These are phyloP conservation scores for barley (Hordeum vulgare) DNA, from an alignment of 176 grass and related monocot species.

Conservation along the genomic window DNA sequence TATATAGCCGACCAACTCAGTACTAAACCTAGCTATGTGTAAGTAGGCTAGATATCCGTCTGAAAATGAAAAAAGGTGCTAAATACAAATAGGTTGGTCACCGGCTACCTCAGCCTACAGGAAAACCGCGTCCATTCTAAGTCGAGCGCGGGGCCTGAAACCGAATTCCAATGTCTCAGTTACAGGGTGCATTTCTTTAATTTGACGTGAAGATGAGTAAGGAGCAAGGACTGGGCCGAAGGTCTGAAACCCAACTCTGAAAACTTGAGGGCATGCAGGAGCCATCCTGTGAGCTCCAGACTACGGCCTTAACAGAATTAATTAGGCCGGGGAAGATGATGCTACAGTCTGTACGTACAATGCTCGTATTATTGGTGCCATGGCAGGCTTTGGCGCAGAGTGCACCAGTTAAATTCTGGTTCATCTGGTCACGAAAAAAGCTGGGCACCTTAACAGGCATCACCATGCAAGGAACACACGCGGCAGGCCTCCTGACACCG, in stretches of 20 bases:
- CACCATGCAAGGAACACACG: slow-evolving; percentile 24
- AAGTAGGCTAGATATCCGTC: neutral
- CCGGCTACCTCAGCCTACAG: slow-evolving; percentile 1
- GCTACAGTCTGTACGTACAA: slow-evolving; percentile 27
- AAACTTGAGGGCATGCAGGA: slow-evolving; percentile 6
- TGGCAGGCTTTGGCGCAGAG: slow-evolving; percentile 32
- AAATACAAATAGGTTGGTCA: neutral
- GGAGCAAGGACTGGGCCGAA: neutral
- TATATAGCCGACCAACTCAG: slow-evolving; percentile 23
- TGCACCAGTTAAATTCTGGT: slow-evolving; percentile 32
- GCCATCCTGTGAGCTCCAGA: slow-evolving; percentile 20
- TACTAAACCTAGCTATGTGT: slow-evolving; percentile 8
- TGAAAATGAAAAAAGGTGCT: neutral
- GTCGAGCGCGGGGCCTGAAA: neutral
- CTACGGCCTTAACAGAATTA: slow-evolving; percentile 5
- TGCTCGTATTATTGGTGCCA: neutral
- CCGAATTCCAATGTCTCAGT: slow-evolving; percentile 4
- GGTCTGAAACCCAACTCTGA: neutral
- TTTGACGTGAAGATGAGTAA: neutral
- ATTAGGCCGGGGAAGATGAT: neutral
- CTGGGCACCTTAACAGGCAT: slow-evolving; percentile 24
- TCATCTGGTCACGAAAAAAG: slow-evolving; percentile 31
- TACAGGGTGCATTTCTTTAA: neutral
- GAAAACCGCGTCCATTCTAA: neutral
- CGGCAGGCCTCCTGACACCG: neutral